Base-by-base conservation (phyloP, 140 eudicot genomes). In the Flaveria floridana region DNA sequence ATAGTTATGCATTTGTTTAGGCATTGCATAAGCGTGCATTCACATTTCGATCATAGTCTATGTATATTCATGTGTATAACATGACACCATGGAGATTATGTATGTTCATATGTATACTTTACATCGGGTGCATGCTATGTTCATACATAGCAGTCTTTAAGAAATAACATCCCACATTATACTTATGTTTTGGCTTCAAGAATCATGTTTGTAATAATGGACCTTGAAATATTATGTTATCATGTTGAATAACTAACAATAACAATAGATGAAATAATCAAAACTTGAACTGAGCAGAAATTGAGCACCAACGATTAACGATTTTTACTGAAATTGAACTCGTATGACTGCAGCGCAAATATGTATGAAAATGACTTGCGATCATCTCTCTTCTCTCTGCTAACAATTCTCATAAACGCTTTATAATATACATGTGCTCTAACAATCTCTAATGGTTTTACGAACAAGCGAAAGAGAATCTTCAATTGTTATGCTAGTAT, bases 11-110 rank as follows among this genome's bases (percentile, higher is more conserved):
- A 30, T 72, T 72, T 72, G 75, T 67, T 74, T 80, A 75, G 81
- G 63, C 26, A 51, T 80, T 70, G 63, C 76, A 61, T 75, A 80
- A 80, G 76, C n/a, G 84, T 68, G 80, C 68, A 50, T 80, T 75
- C 53, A 10, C 77, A 61, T 80, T 72, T 80, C 51, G 28, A 75
- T 75, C 63, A 51, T 80, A 75, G 73, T 74, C 68, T 57, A 75
- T 75, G 84, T 80, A 80, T 70, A 53, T 80, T 80, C 84, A 75
- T 75, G 81, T 80, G 73, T 75, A 41, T 68, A 80, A 80, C 81
- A 80, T 80, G 80, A 18, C 15, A 68, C 65, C 80, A 68, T 80
- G 76, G 56, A 66, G 56, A 66, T 80, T 68, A 59, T 74, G 56
- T 79, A 68, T 46, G 58, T 68, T 44, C 55, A 67, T 67, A 67